Evolutionary conservation across 2,329 filamentous ascomycete species (phyloP), one percentile per base, ranked within the genome.

Genomic region (Cryphonectria carpinicola): DNA sequence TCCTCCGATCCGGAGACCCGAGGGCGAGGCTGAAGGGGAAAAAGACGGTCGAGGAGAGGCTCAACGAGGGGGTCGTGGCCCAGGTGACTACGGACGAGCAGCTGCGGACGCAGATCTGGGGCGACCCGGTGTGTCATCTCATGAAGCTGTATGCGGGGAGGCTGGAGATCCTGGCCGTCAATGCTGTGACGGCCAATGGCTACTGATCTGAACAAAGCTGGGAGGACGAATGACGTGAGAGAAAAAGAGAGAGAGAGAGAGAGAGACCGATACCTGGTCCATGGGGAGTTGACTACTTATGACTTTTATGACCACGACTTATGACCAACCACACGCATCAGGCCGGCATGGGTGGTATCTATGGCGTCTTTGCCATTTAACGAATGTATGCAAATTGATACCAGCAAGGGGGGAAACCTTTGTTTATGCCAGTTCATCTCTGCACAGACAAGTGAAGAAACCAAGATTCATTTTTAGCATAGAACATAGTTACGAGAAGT

Each of bases 111-210:
- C 86, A 94, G 0, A 84, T 97, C 4, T 97, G 94, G 87, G 94
- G 94, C 0, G 93, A 97, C 78, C 92, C 93, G 0, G 83, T 93
- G 60, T 92, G 90, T 78, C 94, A 97, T 81, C 85, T 90, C 75
- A 97, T 97, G 94, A 88, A 84, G 71, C 77, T 96, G 28, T 97
- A 97, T 80, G 88, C 88, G 19, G 87, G 85, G 28, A 82, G 94
- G 67, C 87, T 97, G 61, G 91, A 96, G 78, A 82, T 84, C 4
- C 80, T 97, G 69, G 92, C 92, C 14, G 89, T 90, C 1, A 88
- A 86, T 70, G 92, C 91, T 14, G 89, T 92, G 14, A 91, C 88
- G 43, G 81, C 77, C 32, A 80, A 77, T 74, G 76, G 76, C 19
- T 76, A 73, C 32, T 73, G 52, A 73, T 19, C 11, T 5, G 41